Percentiles rank a stretch among this genome's conserved stretches.
These are phyloP conservation scores for Endotrypanum monterogeii DNA, from an alignment of 208 protist genomes.

Conservation along the genomic window DNA sequence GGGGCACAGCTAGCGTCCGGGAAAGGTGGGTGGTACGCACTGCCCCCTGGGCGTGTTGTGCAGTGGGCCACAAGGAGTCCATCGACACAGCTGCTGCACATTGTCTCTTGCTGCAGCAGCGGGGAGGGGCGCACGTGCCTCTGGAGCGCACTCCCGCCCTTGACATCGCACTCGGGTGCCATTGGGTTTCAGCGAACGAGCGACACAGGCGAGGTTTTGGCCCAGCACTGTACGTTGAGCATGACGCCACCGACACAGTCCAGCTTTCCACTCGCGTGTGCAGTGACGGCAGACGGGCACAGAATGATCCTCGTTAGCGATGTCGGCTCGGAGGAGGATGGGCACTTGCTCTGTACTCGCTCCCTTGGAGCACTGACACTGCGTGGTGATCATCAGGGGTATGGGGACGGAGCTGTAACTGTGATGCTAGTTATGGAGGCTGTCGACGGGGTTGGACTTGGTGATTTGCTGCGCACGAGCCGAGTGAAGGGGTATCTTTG, in stretches of 20 bases:
- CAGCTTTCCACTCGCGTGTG: slow-evolving; percentile 58
- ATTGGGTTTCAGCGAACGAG: slow-evolving; percentile 5
- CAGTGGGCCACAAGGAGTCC: slow-evolving; percentile 45
- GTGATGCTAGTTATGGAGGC: slow-evolving; percentile 41
- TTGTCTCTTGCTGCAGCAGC: slow-evolving; percentile 56
- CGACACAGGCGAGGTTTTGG: slow-evolving; percentile 34
- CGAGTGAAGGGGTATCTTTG: slow-evolving; percentile 26
- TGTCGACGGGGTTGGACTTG: slow-evolving; percentile 10
- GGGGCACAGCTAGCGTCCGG: neutral
- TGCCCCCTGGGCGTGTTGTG: slow-evolving; percentile 22
- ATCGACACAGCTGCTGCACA: slow-evolving; percentile 43
- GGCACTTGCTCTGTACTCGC: slow-evolving; percentile 46
- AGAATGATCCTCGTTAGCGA: slow-evolving; percentile 59
- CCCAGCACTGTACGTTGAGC: slow-evolving; percentile 46
- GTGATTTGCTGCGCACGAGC: slow-evolving; percentile 16
- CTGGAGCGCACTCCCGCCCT: slow-evolving; percentile 50
- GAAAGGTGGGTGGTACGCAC: neutral
- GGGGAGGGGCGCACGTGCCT: slow-evolving; percentile 44
- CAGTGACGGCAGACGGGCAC: slow-evolving; percentile 29
- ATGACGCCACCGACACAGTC: slow-evolving; percentile 47
- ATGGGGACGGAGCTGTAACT: slow-evolving; percentile 17
- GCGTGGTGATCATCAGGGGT: slow-evolving; percentile 3
- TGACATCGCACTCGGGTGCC: slow-evolving; percentile 15
- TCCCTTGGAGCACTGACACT: slow-evolving; percentile 59
- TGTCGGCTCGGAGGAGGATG: slow-evolving; percentile 61